These are phyloP conservation scores for Ceratobasidium sp. DNA, from an alignment of 1,284 basidiomycete species.

Conservation along the genomic window DNA sequence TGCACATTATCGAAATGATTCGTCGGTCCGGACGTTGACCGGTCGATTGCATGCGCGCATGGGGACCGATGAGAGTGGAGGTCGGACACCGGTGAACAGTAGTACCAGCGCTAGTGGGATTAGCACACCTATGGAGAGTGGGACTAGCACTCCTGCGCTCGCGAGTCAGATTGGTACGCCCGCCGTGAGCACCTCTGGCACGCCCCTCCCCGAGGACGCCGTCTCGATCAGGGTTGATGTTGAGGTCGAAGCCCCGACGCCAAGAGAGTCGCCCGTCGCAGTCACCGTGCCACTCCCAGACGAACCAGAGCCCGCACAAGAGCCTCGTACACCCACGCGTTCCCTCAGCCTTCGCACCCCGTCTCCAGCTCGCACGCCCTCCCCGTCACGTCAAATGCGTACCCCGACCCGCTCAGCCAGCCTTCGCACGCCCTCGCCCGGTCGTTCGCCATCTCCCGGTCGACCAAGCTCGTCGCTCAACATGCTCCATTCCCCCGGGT, in stretches of 20 bases:
- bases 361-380: conserved; percentile 4
- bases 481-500: conserved; percentile 24
- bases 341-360: neutral
- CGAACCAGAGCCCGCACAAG: no score
- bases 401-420: neutral
- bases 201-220: no score
- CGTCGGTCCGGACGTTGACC: neutral
- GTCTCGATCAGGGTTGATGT: neutral
- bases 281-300: no score
- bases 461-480: neutral
- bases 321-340: neutral
- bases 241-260: no score
- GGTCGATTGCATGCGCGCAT: neutral
- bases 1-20: conserved; percentile 7
- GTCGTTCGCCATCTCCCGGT: conserved; percentile 3
- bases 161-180: no score
- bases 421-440: conserved; percentile 8
- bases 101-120: no score
- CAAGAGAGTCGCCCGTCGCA: no score
- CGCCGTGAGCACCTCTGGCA: no score
- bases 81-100: no score
- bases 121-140: no score
- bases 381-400: neutral
- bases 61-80: no score
- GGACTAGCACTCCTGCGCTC: no score